These are phyloP conservation scores for Rhizopus sp. DNA, from an alignment of 371 early-diverging fungal species.

Conservation along the genomic window DNA sequence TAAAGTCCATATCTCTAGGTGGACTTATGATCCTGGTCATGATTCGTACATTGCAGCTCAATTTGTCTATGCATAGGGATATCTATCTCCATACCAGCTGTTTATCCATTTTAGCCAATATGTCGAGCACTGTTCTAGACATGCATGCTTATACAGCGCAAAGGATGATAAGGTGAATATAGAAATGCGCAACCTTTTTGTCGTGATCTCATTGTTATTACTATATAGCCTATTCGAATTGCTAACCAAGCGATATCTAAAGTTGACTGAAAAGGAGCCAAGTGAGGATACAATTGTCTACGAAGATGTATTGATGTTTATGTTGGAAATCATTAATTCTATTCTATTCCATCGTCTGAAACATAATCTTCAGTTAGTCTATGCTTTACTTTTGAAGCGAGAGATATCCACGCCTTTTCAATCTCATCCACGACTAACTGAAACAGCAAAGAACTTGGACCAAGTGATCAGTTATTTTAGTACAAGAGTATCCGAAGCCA, in stretches of 20 bases:
- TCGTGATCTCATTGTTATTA: neutral
- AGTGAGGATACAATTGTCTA: slow-evolving; percentile 56
- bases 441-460: slow-evolving; percentile 68
- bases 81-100: slow-evolving; percentile 71
- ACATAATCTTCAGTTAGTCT: slow-evolving; percentile 73
- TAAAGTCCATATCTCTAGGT: slow-evolving; percentile 70
- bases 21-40: slow-evolving; percentile 65
- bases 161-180: slow-evolving; percentile 61
- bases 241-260: slow-evolving; percentile 67
- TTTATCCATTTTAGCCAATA: slow-evolving; percentile 68
- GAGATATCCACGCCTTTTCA: slow-evolving; percentile 67
- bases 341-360: slow-evolving; percentile 63
- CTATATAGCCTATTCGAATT: slow-evolving; percentile 62
- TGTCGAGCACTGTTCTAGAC: slow-evolving; percentile 62
- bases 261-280: slow-evolving; percentile 42
- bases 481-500: slow-evolving; percentile 63
- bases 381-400: slow-evolving; percentile 70
- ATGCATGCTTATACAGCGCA: slow-evolving; percentile 77
- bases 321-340: slow-evolving; percentile 75
- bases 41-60: slow-evolving; percentile 67
- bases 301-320: slow-evolving; percentile 65
- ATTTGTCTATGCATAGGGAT: slow-evolving; percentile 73
- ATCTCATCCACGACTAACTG: slow-evolving; percentile 52
- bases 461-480: slow-evolving; percentile 68
- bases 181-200: neutral